Conservation (phyloP, 371 early-diverging fungal species). For the Circinella minor region DNA sequence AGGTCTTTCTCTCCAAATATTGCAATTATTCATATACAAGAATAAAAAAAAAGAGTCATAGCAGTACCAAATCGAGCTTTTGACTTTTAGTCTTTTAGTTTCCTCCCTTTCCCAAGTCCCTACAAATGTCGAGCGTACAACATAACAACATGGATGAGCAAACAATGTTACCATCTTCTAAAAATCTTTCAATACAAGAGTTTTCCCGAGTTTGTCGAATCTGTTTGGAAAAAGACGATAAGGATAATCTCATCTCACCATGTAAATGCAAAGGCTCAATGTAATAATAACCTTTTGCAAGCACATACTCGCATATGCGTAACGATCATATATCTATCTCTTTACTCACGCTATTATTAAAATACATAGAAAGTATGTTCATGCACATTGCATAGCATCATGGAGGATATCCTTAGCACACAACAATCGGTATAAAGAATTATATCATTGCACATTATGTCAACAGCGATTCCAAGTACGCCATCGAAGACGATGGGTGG, state of each 20-base stretch:
- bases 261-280: constrained; percentile 65
- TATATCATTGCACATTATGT: constrained; percentile 46
- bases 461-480: constrained; percentile 32
- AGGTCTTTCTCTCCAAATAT: too few species aligned
- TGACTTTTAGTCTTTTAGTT: too few species aligned
- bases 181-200: not conserved
- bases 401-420: constrained; percentile 49
- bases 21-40: too few species aligned
- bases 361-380: constrained; percentile 56
- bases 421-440: constrained; percentile 35
- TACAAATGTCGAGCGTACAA: not conserved
- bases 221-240: constrained; percentile 55
- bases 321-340: not conserved
- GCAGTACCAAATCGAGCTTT: too few species aligned
- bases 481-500: constrained; percentile 28
- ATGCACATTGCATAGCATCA: constrained; percentile 58
- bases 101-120: not conserved
- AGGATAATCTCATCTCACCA: constrained; percentile 51
- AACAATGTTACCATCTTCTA: not conserved
- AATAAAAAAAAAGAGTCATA: too few species aligned
- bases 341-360: too few species aligned
- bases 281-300: constrained; percentile 20
- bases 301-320: not conserved
- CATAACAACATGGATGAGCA: not conserved
- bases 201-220: constrained; percentile 48